Base-by-base conservation (phyloP, 805 yeast species). In the Jamesozyma piceae region DNA sequence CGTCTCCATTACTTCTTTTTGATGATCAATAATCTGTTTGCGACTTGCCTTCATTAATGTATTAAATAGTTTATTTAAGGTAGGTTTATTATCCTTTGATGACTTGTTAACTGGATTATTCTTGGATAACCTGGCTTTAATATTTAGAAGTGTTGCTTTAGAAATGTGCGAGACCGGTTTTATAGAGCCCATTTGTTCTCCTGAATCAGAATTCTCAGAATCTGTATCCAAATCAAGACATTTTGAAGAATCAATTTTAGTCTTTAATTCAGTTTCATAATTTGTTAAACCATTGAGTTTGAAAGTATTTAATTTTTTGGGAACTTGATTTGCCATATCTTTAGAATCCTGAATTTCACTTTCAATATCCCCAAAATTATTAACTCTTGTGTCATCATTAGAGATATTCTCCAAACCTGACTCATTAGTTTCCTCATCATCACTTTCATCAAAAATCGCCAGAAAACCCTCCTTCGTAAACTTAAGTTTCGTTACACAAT, bases 11-110 rank as follows among this genome's bases (percentile, higher is more conserved):
- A 63, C 66, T 44, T 77, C 68, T 47, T 67, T 73, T 53, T 71
- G 69, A 49, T 72, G 72, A 32, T 72, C 62, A 42, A 72, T 64
- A 49, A 77, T 66, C 51, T 77, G 82, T 37, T 65, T 57, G 34
- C 68, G 65, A 37, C 73, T 72, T 3, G 74, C 74, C 37, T 59
- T 61, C 46, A 66, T 65, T 44, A 75, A 60, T 10, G 56, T 54
- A 10, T 49, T 44, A 36, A 71, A 62, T 29, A 75, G 54, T 13
- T 55, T 52, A 19, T 57, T 61, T 18, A 55, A 51, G 2, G 59
- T 52, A 11, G 56, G 31, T 3, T 48, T 47, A 15, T 42, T 48
- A n/a, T 41, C 42, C 17, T 35, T 35, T 2, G 24, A 20, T 2
- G 28, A 27, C 18, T 33, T 43, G 1, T 31, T 19, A 2, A 27